Evolutionary conservation across 805 yeast genomes (phyloP).

Genomic region (Yarrowia bubula): DNA sequence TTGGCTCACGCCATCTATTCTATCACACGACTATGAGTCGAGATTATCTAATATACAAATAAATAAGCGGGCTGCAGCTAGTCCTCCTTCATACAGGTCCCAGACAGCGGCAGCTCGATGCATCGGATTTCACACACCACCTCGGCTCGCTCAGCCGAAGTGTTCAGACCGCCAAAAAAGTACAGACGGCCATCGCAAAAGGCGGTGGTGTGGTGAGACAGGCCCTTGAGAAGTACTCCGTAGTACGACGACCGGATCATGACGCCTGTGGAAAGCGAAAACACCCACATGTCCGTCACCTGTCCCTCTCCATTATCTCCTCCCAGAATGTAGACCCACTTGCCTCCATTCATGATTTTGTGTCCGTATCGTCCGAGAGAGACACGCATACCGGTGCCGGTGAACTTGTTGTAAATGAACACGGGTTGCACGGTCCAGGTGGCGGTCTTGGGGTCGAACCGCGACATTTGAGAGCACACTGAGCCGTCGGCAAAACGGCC

Average conservation of each 20-base stretch:
- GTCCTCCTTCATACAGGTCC: slow-evolving; percentile 15
- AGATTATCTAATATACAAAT: slow-evolving; percentile 22
- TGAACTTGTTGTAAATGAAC: slow-evolving; percentile 18
- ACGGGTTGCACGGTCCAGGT: not conserved
- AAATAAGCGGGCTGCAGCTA: slow-evolving; percentile 10
- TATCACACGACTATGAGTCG: not conserved
- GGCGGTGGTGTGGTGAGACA: slow-evolving; percentile 31
- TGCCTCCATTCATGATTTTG: slow-evolving; percentile 26
- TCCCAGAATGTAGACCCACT: slow-evolving; percentile 31
- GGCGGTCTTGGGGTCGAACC: slow-evolving; percentile 7
- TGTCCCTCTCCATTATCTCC: slow-evolving; percentile 33
- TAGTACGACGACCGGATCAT: slow-evolving; percentile 31
- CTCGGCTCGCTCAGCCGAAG: not conserved
- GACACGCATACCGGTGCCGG: slow-evolving; percentile 12
- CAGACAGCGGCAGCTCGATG: slow-evolving; percentile 21
- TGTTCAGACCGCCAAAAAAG: slow-evolving; percentile 33
- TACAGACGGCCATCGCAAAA: slow-evolving; percentile 32
- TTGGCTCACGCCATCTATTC: too few species aligned
- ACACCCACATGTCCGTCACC: slow-evolving; percentile 28
- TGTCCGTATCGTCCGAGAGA: slow-evolving; percentile 30
- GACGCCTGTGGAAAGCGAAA: slow-evolving; percentile 28
- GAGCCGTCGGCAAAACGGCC: not conserved
- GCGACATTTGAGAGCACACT: not conserved
- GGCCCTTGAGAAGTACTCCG: slow-evolving; percentile 32
- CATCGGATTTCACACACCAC: slow-evolving; percentile 21